Percentiles rank a stretch among this genome's conserved stretches.
Conservation (phyloP, 345 rosid species). For the Hypericum perforatum region DNA sequence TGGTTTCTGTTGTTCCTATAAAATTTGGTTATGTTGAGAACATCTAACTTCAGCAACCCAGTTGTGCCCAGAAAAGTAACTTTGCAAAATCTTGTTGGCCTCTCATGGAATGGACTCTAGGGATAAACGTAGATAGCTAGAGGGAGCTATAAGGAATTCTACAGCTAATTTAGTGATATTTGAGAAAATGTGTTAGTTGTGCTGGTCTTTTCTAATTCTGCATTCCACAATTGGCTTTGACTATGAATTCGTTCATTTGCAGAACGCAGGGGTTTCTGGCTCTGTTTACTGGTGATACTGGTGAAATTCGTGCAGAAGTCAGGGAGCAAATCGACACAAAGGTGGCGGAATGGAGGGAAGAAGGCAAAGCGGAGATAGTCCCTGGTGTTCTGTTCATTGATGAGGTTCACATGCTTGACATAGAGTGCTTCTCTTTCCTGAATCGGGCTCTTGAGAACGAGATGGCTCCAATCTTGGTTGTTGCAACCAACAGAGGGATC, state of each 20-base stretch:
- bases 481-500: slow-evolving; percentile 89
- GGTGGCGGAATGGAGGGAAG: slow-evolving; percentile 99
- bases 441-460: slow-evolving; percentile 95
- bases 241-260: neutral
- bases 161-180: no score
- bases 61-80: no score
- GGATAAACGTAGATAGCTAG: no score
- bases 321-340: slow-evolving; percentile 88
- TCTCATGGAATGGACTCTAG: no score
- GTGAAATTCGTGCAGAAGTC: slow-evolving; percentile 91
- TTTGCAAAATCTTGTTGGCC: no score
- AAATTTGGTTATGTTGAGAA: no score
- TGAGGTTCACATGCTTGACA: slow-evolving; percentile 97
- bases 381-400: slow-evolving; percentile 96
- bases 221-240: neutral
- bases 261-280: slow-evolving; percentile 97
- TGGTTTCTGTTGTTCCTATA: no score
- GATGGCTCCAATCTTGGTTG: slow-evolving; percentile 92
- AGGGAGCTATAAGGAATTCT: no score
- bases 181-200: no score
- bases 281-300: slow-evolving; percentile 93
- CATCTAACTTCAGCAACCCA: no score
- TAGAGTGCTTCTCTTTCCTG: slow-evolving; percentile 95
- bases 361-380: slow-evolving; percentile 92
- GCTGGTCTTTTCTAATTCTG: neutral